A percentile compares a stretch with the other conserved stretches of the same genome.
These are phyloP conservation scores for Fusarium buxicola DNA, from an alignment of 2,329 filamentous ascomycete genomes.

Conservation along the genomic window DNA sequence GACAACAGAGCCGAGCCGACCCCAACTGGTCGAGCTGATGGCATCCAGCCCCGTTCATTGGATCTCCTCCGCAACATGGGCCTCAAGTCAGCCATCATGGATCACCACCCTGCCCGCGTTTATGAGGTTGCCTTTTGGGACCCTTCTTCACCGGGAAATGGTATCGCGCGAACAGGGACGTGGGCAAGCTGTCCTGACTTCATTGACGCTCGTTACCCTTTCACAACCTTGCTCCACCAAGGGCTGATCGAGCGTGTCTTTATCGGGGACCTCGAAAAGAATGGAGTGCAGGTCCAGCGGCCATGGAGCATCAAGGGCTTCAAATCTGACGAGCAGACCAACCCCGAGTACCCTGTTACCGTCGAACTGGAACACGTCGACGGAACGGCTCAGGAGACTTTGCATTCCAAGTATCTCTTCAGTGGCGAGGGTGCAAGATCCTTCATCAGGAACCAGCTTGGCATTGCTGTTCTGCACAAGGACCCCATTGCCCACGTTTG, in stretches of 20 bases:
- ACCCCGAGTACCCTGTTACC: constrained; percentile 80
- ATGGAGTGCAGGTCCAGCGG: constrained; percentile 69
- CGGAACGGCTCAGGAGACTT: constrained; percentile 74
- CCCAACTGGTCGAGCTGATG: constrained; percentile 86
- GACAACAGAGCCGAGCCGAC: constrained; percentile 91
- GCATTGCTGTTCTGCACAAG: constrained; percentile 77
- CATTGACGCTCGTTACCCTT: constrained; percentile 77
- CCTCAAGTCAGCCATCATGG: constrained; percentile 89
- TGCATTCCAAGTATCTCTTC: constrained; percentile 77
- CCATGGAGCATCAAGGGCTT: constrained; percentile 75
- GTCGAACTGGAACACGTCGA: constrained; percentile 83
- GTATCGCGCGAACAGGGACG: constrained; percentile 74
- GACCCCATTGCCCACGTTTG: constrained; percentile 79
- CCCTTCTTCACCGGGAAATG: constrained; percentile 63
- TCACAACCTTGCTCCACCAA: constrained; percentile 78
- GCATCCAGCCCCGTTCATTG: constrained; percentile 89
- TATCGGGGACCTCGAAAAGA: constrained; percentile 72
- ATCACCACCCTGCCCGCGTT: constrained; percentile 85
- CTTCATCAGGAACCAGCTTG: constrained; percentile 71
- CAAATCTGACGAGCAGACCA: constrained; percentile 64
- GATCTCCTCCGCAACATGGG: constrained; percentile 92
- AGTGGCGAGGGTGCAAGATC: constrained; percentile 78
- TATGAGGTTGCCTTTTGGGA: constrained; percentile 84
- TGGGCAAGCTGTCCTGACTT: constrained; percentile 93
- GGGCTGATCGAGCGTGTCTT: constrained; percentile 78